Base-by-base conservation (phyloP, 192 early-diverging fungal genomes). In the Coemansia interrupta region DNA sequence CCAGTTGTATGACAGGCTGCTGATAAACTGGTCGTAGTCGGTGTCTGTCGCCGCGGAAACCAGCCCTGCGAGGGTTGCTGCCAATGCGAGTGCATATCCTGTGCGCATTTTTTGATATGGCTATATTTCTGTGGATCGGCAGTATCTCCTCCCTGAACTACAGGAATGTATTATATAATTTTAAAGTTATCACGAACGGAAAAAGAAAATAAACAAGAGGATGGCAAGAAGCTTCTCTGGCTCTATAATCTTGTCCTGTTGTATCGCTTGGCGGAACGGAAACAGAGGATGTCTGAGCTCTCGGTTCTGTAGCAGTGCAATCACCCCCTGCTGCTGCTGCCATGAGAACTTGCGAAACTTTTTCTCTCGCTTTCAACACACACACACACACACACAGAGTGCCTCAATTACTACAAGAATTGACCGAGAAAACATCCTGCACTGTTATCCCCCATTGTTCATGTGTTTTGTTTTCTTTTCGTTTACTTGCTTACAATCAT, bases 1-100 rank as follows among this genome's bases (percentile, higher is more conserved):
- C 73, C 73, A 77, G 61, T 77, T 77, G 54, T 67, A 66, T 14
- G 73, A 77, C 7, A 77, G 54, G 18, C 68, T 77, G 54, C 57
- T 67, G 64, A 77, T 77, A 58, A 70, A 77, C 6, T 13, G 50
- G 11, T 63, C 58, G 12, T 66, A 73, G 56, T 62, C 64, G 4
- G 49, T 38, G 36, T 59, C 57, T 3, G 47, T 7, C 13, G 42
- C 58, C 13, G 14, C 29, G 9, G 26, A 49, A 11, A 58, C 14
- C 11, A 12, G 10, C n/a, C 28, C 14, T 29, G 26, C 43, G 40
- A 50, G 24, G 10, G 43, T 2, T 5, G n/a, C 43, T 4, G 40
- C 62, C 7, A 57, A 15, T 26, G 46, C 48, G 32, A 43, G 9
- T 36, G 32, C 32, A 36, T 36, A 36, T 11, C 46, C 2, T 42